phyloP scores from a whole-genome alignment of 2,329 filamentous ascomycete genomes.

The Xylaria hypoxylon region DNA sequence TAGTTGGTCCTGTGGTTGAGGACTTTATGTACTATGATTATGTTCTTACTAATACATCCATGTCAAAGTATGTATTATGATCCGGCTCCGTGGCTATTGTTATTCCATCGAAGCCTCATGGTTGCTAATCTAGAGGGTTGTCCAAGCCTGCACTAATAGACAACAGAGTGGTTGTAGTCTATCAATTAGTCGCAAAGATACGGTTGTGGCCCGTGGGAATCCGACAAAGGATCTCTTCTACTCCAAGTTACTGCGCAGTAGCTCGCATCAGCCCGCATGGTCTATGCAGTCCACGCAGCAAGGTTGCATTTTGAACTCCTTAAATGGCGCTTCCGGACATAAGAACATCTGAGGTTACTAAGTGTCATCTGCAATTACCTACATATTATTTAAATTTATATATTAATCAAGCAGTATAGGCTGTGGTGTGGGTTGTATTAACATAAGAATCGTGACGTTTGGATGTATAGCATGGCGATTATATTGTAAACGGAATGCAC shows the following conservation, averaged over 20 bases:
- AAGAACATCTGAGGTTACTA: constrained; percentile 6
- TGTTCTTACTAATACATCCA: constrained; percentile 23
- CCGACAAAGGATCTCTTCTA: constrained; percentile 4
- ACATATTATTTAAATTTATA: too few species aligned
- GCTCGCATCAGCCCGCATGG: constrained; percentile 14
- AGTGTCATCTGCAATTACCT: too few species aligned
- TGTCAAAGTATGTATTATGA: neutral
- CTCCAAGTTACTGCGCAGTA: neutral
- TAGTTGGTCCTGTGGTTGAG: neutral
- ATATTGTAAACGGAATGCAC: neutral
- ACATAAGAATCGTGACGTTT: neutral
- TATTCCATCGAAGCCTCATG: neutral
- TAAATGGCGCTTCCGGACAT: constrained; percentile 36
- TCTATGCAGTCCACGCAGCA: constrained; percentile 1
- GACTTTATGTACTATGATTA: constrained; percentile 4
- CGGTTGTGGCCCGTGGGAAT: neutral
- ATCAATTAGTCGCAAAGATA: neutral
- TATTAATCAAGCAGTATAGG: too few species aligned
- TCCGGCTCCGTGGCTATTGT: neutral
- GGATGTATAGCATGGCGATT: neutral
- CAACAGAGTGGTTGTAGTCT: too few species aligned
- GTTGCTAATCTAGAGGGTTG: neutral
- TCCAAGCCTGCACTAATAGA: neutral
- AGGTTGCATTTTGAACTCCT: constrained; percentile 3
- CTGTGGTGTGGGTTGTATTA: too few species aligned